phyloP scores from a whole-genome alignment of 169 alveolate species.

The Cryptosporidium canis region DNA sequence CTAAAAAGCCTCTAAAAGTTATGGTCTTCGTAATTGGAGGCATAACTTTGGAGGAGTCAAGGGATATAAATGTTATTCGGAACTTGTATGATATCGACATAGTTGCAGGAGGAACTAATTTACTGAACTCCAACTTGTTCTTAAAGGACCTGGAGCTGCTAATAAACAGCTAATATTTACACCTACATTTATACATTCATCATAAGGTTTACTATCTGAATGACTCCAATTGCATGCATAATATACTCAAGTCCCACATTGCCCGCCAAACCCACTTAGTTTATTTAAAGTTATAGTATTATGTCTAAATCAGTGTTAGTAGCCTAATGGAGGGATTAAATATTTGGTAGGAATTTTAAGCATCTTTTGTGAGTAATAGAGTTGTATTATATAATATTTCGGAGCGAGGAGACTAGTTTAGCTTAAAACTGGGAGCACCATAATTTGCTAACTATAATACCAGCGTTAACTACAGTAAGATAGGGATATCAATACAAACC shows the following conservation, averaged over 20 bases:
- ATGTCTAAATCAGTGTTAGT: background rate
- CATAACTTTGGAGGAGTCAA: slow-evolving; percentile 92
- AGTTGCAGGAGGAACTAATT: slow-evolving; percentile 87
- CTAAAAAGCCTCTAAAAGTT: slow-evolving; percentile 80
- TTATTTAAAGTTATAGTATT: background rate
- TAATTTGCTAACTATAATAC: too few species aligned
- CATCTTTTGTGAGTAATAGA: too few species aligned
- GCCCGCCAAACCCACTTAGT: background rate
- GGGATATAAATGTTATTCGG: slow-evolving; percentile 85
- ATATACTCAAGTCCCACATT: background rate
- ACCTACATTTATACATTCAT: background rate
- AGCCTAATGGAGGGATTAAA: too few species aligned
- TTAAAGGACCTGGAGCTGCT: slow-evolving; percentile 74
- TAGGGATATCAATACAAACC: too few species aligned
- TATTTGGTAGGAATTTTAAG: too few species aligned
- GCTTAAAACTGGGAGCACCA: too few species aligned
- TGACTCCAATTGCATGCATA: background rate
- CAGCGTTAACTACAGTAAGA: too few species aligned
- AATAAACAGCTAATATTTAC: slow-evolving; percentile 18
- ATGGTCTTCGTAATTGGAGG: slow-evolving; percentile 94
- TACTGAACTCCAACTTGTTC: slow-evolving; percentile 84
- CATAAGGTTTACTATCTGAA: background rate
- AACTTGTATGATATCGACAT: slow-evolving; percentile 79
- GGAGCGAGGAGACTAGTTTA: too few species aligned
- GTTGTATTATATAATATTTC: too few species aligned